Percentiles rank a stretch among this genome's conserved stretches.
Conservation (phyloP, 208 protist genomes). For the Porcisia hertigi region DNA sequence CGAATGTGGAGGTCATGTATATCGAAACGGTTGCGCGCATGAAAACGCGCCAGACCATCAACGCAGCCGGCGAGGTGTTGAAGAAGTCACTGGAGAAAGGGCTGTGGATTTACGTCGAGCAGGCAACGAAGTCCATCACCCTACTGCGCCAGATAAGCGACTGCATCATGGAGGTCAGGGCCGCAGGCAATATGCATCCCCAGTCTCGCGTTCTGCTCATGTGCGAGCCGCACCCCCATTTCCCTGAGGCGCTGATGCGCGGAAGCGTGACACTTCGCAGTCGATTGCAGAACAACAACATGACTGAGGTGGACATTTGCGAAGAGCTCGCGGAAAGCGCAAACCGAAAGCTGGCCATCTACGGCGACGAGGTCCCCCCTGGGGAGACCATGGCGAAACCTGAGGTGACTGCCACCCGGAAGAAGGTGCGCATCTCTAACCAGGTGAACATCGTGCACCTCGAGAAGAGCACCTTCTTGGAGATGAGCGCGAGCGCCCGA, state of each 20-base stretch:
- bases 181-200: conserved; percentile 46
- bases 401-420: conserved; percentile 49
- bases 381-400: conserved; percentile 36
- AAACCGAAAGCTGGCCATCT: conserved; percentile 44
- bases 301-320: conserved; percentile 60
- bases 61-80: conserved; percentile 68
- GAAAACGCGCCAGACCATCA: conserved; percentile 84
- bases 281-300: conserved; percentile 61
- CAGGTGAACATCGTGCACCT: conserved; percentile 88
- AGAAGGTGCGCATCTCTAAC: conserved; percentile 83
- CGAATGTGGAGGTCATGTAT: conserved; percentile 81
- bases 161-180: conserved; percentile 64
- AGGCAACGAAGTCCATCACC: conserved; percentile 90
- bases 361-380: conserved; percentile 44
- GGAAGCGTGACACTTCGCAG: conserved; percentile 80
- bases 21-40: conserved; percentile 87
- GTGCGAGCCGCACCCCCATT: conserved; percentile 91
- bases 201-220: conserved; percentile 83
- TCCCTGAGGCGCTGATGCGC: conserved; percentile 79
- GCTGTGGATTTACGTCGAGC: conserved; percentile 89
- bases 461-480: conserved; percentile 87
- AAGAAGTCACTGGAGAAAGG: conserved; percentile 84
- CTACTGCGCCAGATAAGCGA: conserved; percentile 79
- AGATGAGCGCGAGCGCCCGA: conserved; percentile 82
- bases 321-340: conserved; percentile 71